phyloP scores from a whole-genome alignment of 225 moss, liverwort and hornwort genomes.

The Bryoerythrophyllum caledonicum region DNA sequence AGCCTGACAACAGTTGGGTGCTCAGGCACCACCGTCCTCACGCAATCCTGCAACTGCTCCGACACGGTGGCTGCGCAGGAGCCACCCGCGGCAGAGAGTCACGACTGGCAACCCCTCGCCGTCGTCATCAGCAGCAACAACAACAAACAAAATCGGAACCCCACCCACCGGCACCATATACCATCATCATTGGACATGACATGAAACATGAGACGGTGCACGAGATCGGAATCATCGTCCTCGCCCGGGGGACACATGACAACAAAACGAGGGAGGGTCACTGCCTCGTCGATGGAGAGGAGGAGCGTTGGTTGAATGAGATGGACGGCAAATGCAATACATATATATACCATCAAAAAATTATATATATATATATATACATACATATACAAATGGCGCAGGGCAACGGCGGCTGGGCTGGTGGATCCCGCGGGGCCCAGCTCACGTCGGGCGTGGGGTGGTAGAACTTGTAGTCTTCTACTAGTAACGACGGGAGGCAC shows the following conservation, averaged over 20 bases:
- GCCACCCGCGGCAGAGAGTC: constrained; percentile 3
- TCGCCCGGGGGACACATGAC: neutral
- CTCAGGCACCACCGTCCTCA: too few species aligned
- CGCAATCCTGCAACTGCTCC: neutral
- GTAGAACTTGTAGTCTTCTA: too few species aligned
- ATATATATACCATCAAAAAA: too few species aligned
- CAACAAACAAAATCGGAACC: neutral
- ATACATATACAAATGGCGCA: neutral
- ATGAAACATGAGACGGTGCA: neutral
- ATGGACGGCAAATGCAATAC: neutral
- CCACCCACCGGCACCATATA: neutral
- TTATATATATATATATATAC: neutral
- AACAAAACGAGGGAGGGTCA: neutral
- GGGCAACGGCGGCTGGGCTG: neutral
- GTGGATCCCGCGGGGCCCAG: constrained; percentile 14
- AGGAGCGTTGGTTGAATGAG: neutral
- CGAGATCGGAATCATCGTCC: neutral
- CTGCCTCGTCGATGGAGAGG: too few species aligned
- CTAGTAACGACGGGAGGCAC: neutral
- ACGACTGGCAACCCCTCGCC: neutral
- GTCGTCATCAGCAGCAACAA: neutral
- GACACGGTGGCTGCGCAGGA: constrained; percentile 4
- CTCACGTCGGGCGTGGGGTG: neutral
- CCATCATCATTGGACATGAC: neutral
- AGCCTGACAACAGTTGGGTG: neutral